Evolutionary conservation across 208 protist genomes (phyloP), one percentile per base, ranked within the genome.

Genomic region (Strigomonas galati): DNA sequence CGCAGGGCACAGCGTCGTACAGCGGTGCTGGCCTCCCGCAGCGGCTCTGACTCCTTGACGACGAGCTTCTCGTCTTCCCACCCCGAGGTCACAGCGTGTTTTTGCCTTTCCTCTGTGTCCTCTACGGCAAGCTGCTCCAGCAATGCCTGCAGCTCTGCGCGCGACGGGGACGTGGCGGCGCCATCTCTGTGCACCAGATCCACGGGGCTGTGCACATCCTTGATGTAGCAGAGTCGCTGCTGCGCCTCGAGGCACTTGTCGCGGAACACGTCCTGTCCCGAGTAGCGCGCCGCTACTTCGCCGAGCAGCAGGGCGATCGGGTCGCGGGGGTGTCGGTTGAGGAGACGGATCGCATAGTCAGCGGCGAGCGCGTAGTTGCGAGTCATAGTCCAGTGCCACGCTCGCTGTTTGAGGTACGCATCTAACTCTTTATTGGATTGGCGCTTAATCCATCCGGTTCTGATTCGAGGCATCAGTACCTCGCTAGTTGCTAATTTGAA

Each of bases 291-390:
- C 0, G 68, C 59, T 19, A 87, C 35, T 55, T 85, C 83, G n/a
- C 89, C 89, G 12, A 93, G 67, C 14, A 89, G 63, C 14, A 95
- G 75, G 0, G 61, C 74, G 12, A 83, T 35, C 26, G 83, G 74
- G 62, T 92, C 86, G 1, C 72, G 70, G 2, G 82, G 76, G 52
- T 81, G 77, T 0, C 76, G 74, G 53, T 93, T 95, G 4, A 95
- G 59, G 0, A 91, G 54, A 9, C 85, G 89, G 62, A 95, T 91
- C 30, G 76, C 71, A 70, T 93, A 95, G 67, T 95, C 89, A 1
- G 86, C 77, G 0, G 89, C 74, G n/a, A 95, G 72, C 9, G 86
- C 86, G 59, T 82, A 91, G 72, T 93, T 91, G 0, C 65, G 62
- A 23, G 49, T 61, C 0, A 69, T 30, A 0, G 78, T 40, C 78